Conservation (phyloP, 2,329 filamentous ascomycete species). For the Lasiodiplodia gonubiensis region DNA sequence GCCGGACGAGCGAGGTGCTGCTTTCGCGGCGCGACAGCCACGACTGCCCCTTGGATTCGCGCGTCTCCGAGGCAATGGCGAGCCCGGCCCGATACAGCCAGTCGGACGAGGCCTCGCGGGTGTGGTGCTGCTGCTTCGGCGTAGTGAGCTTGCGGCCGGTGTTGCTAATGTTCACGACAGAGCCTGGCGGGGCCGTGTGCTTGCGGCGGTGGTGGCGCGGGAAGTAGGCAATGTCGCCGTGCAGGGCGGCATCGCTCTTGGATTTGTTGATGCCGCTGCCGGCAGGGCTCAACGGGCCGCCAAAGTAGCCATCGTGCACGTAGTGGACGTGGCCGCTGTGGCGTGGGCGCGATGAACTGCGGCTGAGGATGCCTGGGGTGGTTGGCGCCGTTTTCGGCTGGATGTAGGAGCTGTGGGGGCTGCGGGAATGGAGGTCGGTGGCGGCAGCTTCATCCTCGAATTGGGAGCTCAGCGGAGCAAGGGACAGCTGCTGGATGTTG, state of each 20-base stretch:
- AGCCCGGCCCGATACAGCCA: slow-evolving; percentile 66
- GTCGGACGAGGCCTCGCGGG: slow-evolving; percentile 43
- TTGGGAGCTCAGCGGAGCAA: slow-evolving; percentile 64
- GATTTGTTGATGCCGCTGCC: slow-evolving; percentile 49
- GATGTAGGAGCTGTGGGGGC: slow-evolving; percentile 53
- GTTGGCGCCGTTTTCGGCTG: slow-evolving; percentile 55
- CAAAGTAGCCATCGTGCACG: slow-evolving; percentile 25
- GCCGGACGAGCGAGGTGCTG: slow-evolving; percentile 58
- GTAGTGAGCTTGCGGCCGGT: slow-evolving; percentile 17
- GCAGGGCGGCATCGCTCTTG: slow-evolving; percentile 53
- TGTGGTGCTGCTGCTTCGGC: slow-evolving; percentile 36
- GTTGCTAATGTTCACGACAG: slow-evolving; percentile 36
- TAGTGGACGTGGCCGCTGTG: slow-evolving; percentile 37
- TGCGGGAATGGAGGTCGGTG: slow-evolving; percentile 41
- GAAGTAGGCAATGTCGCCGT: slow-evolving; percentile 32
- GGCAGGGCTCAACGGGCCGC: slow-evolving; percentile 9
- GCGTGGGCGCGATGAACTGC: slow-evolving; percentile 47
- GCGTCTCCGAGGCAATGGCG: slow-evolving; percentile 61
- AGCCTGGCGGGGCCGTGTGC: slow-evolving; percentile 31
- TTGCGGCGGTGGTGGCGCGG: slow-evolving; percentile 40
- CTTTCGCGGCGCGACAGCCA: slow-evolving; percentile 64
- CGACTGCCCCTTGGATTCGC: slow-evolving; percentile 67
- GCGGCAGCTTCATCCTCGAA: slow-evolving; percentile 56
- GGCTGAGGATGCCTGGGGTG: slow-evolving; percentile 55
- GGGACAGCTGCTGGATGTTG: slow-evolving; percentile 64